Evolutionary conservation across 805 yeast species (phyloP), one percentile per base, ranked within the genome.

Genomic region (Pichia paraexigua): DNA sequence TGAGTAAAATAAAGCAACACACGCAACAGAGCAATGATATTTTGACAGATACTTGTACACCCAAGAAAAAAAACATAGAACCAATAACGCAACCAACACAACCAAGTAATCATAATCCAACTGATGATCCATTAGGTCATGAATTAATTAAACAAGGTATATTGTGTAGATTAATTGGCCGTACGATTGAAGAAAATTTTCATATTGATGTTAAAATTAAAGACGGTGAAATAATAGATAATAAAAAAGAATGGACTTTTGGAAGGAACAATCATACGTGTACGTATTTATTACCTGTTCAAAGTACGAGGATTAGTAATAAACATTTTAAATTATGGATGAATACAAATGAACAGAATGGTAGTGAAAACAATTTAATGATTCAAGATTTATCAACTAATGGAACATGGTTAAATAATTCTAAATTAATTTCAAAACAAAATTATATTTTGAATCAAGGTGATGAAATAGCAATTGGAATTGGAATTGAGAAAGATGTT

Each of bases 391-490:
- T 75, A 2, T 86, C 96, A 1, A 92, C 98, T 2, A 94, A 94
- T 69, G 99, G 99, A 9, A 94, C 99, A 0, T 85, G 80, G 73
- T 69, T 92, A 46, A 94, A 92, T 70, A 83, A 83, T 32, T 75
- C 75, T 40, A 74, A 88, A 48, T 67, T 92, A 20, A 87, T 83
- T 24, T 86, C 84, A 62, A 86, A 86, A 21, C 80, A 85, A 46
- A 87, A 88, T 60, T 88, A 87, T 64, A 79, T 92, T 51, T 67
- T 94, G 40, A 82, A 83, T 43, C 96, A 89, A 63, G 98, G 98
- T 6, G 99, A 94, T 67, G 96, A 89, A 63, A 85, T 94, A 40
- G 78, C 91, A 1, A 87, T 94, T 0, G 99, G 98, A 0, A 73
- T 82, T 18, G 98, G 98, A 6, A 85, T 91, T 1, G 76, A 85